Conservation (phyloP, 495 filamentous ascomycete genomes). For the Daldinia grandis region DNA sequence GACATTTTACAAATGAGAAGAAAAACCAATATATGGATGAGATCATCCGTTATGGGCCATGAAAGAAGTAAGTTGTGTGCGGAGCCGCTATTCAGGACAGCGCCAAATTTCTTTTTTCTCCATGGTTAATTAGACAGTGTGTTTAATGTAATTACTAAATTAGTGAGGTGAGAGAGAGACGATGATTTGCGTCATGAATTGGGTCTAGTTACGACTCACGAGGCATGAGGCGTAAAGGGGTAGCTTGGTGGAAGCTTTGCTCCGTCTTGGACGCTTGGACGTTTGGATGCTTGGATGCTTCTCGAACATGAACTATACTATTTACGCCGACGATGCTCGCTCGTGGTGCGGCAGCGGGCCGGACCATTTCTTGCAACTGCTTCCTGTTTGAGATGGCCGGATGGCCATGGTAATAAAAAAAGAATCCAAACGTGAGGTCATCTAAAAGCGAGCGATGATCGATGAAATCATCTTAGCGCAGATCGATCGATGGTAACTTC, state of each 20-base stretch:
- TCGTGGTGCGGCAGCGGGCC: background rate
- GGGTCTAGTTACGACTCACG: background rate
- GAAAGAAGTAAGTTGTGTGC: constrained; percentile 14
- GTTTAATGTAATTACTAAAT: background rate
- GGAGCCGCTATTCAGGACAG: background rate
- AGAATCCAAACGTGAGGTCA: constrained; percentile 33
- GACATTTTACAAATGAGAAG: constrained; percentile 15
- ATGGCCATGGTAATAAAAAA: background rate
- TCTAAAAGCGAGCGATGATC: constrained; percentile 19
- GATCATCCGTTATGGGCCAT: constrained; percentile 18
- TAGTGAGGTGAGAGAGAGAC: background rate
- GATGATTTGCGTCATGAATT: constrained; percentile 28
- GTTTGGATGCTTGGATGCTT: background rate
- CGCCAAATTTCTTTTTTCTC: background rate
- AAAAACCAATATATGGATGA: constrained; percentile 17
- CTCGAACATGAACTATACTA: background rate
- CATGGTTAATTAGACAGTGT: background rate
- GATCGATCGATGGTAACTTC: constrained; percentile 36
- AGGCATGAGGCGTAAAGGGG: constrained; percentile 8
- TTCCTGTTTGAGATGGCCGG: background rate
- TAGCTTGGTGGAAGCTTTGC: constrained; percentile 18
- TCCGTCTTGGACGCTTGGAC: constrained; percentile 17
- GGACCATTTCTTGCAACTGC: constrained; percentile 13
- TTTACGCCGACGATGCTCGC: background rate
- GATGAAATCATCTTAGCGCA: constrained; percentile 43